Percentiles rank a stretch among this genome's conserved stretches.
These are phyloP conservation scores for Solanum gracilifrons DNA, from an alignment of 257 asterid genomes.

Conservation along the genomic window DNA sequence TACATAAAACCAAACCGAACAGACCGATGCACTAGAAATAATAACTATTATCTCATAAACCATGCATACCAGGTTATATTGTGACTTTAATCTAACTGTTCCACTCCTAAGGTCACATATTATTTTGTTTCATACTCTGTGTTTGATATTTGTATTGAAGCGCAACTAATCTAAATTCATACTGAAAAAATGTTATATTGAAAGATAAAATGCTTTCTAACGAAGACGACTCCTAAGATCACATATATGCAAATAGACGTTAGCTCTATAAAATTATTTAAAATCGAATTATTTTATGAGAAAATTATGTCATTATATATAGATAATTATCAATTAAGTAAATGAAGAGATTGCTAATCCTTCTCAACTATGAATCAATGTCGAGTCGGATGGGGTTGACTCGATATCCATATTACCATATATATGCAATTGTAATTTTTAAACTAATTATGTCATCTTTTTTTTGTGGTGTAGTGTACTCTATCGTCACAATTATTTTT, in stretches of 20 bases:
- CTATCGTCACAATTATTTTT: not conserved
- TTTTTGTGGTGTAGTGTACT: not conserved
- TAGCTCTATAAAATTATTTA: not conserved
- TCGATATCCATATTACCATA: not conserved
- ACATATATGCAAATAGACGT: not conserved
- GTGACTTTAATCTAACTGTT: no score
- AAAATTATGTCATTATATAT: not conserved
- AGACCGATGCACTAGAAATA: no score
- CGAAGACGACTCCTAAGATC: not conserved
- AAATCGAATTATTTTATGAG: not conserved
- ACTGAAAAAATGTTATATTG: not conserved
- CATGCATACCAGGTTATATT: no score
- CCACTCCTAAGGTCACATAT: not conserved
- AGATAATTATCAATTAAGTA: not conserved
- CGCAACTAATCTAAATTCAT: no score
- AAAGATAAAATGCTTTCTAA: not conserved
- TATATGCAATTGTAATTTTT: not conserved
- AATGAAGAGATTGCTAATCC: not conserved
- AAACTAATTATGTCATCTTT: not conserved
- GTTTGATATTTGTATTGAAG: not conserved
- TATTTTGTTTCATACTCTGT: rapidly evolving
- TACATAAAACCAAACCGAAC: no score
- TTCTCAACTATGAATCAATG: not conserved
- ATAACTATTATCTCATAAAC: not conserved
- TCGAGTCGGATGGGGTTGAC: not conserved